Evolutionary conservation across 805 yeast species (phyloP).

Genomic region (Candida ficus): DNA sequence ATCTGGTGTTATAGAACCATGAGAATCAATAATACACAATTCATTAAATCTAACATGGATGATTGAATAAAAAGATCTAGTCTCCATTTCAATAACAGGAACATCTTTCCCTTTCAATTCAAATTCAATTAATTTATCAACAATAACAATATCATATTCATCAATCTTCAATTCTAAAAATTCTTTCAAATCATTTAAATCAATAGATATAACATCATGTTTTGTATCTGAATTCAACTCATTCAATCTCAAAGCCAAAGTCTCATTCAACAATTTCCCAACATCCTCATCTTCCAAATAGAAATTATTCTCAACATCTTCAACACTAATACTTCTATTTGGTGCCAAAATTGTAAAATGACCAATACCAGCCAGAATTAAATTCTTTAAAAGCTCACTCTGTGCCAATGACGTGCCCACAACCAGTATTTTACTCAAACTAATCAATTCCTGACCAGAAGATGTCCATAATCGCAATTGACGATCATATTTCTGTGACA

Average conservation of each 20-base stretch:
- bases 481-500: conserved; percentile 61
- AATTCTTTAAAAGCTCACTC: conserved; percentile 67
- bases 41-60: conserved; percentile 29
- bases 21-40: conserved; percentile 60
- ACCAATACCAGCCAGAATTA: conserved; percentile 74
- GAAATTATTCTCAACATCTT: conserved; percentile 56
- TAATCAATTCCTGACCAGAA: conserved; percentile 51
- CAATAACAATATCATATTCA: conserved; percentile 45
- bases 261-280: conserved; percentile 36
- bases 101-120: conserved; percentile 39
- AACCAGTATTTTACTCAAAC: conserved; percentile 1
- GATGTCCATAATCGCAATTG: conserved; percentile 86
- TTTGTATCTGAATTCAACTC: conserved; percentile 60
- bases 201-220: conserved; percentile 10
- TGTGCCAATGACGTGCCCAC: conserved; percentile 6
- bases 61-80: conserved; percentile 64
- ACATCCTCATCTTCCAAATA: conserved; percentile 44
- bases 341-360: conserved; percentile 52
- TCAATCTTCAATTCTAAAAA: conserved; percentile 13
- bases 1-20: conserved; percentile 58
- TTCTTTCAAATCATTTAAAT: background rate
- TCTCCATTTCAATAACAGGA: conserved; percentile 43
- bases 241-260: conserved; percentile 35
- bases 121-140: conserved; percentile 28
- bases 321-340: conserved; percentile 30